Conservation (phyloP, 768 basidiomycete genomes). For the Leucocoprinus leucothites region DNA sequence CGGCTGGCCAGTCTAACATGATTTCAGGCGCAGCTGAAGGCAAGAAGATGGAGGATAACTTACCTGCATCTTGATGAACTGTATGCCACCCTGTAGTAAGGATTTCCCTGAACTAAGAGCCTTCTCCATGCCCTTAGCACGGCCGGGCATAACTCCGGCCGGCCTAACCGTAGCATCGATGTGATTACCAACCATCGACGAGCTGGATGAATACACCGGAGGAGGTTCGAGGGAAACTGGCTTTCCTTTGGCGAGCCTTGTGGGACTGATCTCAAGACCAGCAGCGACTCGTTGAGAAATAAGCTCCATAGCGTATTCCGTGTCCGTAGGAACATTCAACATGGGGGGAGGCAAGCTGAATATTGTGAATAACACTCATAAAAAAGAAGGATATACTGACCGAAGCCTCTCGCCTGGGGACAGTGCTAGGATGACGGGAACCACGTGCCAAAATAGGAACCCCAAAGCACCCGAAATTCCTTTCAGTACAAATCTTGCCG, state of each 20-base stretch:
- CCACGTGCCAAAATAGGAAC: slow-evolving; percentile 59
- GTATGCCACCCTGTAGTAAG: slow-evolving; percentile 1
- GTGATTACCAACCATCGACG: not conserved
- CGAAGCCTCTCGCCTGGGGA: slow-evolving; percentile 42
- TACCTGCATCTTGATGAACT: slow-evolving; percentile 1
- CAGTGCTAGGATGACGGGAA: slow-evolving; percentile 52
- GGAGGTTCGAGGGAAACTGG: not conserved
- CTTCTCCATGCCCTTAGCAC: not conserved
- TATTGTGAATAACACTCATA: not conserved
- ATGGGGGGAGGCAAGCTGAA: slow-evolving; percentile 46
- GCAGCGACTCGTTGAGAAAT: slow-evolving; percentile 57
- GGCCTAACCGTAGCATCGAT: not conserved
- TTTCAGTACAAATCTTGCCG: slow-evolving; percentile 50
- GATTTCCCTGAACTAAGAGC: slow-evolving; percentile 1
- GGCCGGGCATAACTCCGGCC: not conserved
- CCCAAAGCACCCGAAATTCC: slow-evolving; percentile 43
- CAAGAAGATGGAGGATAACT: not conserved
- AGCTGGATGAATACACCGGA: not conserved
- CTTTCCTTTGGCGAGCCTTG: slow-evolving; percentile 14
- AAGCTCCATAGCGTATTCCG: slow-evolving; percentile 68
- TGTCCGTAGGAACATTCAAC: slow-evolving; percentile 58
- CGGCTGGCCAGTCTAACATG: not conserved
- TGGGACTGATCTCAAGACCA: slow-evolving; percentile 46
- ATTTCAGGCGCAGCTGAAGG: not conserved
- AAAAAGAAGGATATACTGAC: slow-evolving; percentile 24